A percentile compares a stretch with the other conserved stretches of the same genome.
phyloP scores from a whole-genome alignment of 768 basidiomycete genomes.

The Suillus tomentosus region DNA sequence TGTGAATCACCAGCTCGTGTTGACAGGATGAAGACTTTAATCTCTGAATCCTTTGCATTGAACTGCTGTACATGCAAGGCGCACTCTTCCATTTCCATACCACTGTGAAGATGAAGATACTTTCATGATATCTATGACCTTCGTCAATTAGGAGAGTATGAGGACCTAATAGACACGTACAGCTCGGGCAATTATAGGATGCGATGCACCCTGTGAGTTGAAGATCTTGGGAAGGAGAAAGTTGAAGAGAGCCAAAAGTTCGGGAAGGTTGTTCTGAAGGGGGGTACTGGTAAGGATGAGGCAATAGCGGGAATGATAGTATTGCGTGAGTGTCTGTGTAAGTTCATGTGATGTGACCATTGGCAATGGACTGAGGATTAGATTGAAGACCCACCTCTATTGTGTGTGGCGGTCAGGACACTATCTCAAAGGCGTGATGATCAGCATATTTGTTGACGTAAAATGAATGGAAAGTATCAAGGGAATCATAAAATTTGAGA shows the following conservation, averaged over 20 bases:
- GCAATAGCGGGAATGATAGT: conserved; percentile 90
- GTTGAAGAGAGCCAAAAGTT: conserved; percentile 93
- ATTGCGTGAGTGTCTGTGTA: conserved; percentile 84
- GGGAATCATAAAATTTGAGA: too few species aligned
- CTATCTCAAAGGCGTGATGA: too few species aligned
- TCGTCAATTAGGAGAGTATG: conserved; percentile 99
- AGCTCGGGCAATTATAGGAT: neutral
- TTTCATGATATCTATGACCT: conserved; percentile 98
- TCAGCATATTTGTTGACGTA: too few species aligned
- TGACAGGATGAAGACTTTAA: conserved; percentile 90
- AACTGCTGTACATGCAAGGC: conserved; percentile 83
- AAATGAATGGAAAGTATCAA: too few species aligned
- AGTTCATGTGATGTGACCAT: conserved; percentile 87
- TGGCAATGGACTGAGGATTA: too few species aligned
- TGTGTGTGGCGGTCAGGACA: too few species aligned
- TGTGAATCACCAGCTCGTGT: conserved; percentile 83
- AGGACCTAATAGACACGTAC: conserved; percentile 60
- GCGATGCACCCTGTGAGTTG: conserved; percentile 81
- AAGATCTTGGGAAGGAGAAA: conserved; percentile 95
- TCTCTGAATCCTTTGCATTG: conserved; percentile 87
- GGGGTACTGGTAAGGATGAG: conserved; percentile 96
- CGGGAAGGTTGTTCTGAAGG: conserved; percentile 94
- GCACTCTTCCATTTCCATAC: conserved; percentile 94
- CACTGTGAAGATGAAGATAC: conserved; percentile 90
- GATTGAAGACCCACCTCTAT: too few species aligned